These are phyloP conservation scores for Yarrowia divulgata DNA, from an alignment of 805 yeast species.

Conservation along the genomic window DNA sequence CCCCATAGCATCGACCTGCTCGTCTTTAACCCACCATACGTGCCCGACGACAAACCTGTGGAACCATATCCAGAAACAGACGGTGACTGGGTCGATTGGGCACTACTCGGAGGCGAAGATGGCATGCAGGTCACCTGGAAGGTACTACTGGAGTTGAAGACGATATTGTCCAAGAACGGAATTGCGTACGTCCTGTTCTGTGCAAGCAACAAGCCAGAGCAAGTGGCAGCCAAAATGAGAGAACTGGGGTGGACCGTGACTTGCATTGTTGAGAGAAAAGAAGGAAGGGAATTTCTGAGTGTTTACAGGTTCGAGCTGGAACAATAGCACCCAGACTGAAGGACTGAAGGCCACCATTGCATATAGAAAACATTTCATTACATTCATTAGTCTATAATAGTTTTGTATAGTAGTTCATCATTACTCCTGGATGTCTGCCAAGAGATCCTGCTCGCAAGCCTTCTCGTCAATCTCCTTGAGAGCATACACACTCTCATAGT, in stretches of 20 bases:
- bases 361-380: neutral
- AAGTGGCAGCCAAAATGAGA: slow-evolving; percentile 60
- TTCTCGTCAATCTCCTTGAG: slow-evolving; percentile 55
- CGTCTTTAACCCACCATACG: slow-evolving; percentile 95
- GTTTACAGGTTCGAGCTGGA: slow-evolving; percentile 63
- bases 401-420: neutral
- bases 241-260: slow-evolving; percentile 61
- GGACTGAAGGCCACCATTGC: neutral
- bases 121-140: slow-evolving; percentile 87
- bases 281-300: slow-evolving; percentile 94
- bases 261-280: slow-evolving; percentile 70
- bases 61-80: slow-evolving; percentile 70
- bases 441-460: slow-evolving; percentile 63
- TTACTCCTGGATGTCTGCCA: slow-evolving; percentile 55
- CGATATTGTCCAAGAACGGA: slow-evolving; percentile 64
- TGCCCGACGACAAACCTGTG: slow-evolving; percentile 69
- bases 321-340: neutral
- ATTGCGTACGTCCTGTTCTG: slow-evolving; percentile 89
- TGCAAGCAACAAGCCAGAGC: slow-evolving; percentile 83
- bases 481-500: slow-evolving; percentile 71
- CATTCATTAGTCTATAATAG: slow-evolving; percentile 10
- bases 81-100: slow-evolving; percentile 83
- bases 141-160: slow-evolving; percentile 63
- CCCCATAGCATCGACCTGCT: slow-evolving; percentile 66
- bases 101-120: slow-evolving; percentile 84